Conservation (phyloP, 352 stramenopile species). For the Globisporangium acanthophoron region DNA sequence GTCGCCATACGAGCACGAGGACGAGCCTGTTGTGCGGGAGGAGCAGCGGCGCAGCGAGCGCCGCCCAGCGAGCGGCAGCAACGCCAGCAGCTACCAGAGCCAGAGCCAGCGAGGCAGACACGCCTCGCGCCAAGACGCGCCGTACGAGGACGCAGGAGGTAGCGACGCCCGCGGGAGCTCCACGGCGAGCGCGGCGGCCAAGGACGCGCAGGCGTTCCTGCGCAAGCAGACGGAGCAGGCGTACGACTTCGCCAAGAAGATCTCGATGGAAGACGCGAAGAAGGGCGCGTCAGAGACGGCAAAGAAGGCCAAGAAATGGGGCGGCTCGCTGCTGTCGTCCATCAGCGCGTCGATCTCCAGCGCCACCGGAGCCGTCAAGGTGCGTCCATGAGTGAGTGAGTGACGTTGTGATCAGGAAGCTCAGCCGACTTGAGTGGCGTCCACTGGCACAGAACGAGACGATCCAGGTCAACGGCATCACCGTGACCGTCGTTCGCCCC, state of each 20-base stretch:
- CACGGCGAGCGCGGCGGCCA: constrained; percentile 28
- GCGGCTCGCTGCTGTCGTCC: constrained; percentile 69
- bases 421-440: too few species aligned
- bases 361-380: constrained; percentile 53
- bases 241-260: constrained; percentile 86
- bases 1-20: constrained; percentile 41
- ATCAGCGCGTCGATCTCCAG: constrained; percentile 74
- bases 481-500: constrained; percentile 57
- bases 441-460: constrained; percentile 43
- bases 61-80: constrained; percentile 4
- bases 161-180: constrained; percentile 2
- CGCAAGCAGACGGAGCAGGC: constrained; percentile 82
- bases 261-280: constrained; percentile 83
- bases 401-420: too few species aligned
- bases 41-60: neutral
- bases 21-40: neutral
- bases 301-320: constrained; percentile 88
- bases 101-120: constrained; percentile 8
- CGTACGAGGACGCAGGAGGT: constrained; percentile 23
- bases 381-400: constrained; percentile 3
- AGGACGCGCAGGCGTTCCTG: constrained; percentile 57
- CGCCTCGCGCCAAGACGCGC: neutral
- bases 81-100: constrained; percentile 12
- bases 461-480: constrained; percentile 69
- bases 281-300: constrained; percentile 74